Percentiles rank a stretch among this genome's conserved stretches.
These are phyloP conservation scores for Vinca minor DNA, from an alignment of 257 asterid species.

Conservation along the genomic window DNA sequence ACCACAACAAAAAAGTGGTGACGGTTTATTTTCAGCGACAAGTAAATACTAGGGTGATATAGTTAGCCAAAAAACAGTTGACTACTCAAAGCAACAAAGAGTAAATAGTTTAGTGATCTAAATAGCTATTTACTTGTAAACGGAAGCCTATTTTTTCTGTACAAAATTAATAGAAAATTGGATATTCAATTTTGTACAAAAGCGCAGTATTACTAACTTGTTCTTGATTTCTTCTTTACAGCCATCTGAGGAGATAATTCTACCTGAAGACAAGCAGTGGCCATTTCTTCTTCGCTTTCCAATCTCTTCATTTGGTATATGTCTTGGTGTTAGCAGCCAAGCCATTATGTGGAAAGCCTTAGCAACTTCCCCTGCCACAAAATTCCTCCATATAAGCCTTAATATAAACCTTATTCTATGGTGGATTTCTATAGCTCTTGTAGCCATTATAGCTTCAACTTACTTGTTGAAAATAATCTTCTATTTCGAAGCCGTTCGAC, in stretches of 20 bases:
- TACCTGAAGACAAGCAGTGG: conserved; percentile 76
- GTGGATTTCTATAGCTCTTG: conserved; percentile 50
- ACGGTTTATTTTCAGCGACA: no score
- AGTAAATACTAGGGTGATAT: no score
- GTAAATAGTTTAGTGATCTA: no score
- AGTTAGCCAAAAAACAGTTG: no score
- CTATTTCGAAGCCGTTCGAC: conserved; percentile 91
- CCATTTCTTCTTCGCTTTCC: conserved; percentile 87
- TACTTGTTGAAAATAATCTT: conserved; percentile 53
- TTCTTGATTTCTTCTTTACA: conserved; percentile 12
- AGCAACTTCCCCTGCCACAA: conserved; percentile 46
- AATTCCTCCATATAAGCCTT: conserved; percentile 45
- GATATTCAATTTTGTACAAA: no score
- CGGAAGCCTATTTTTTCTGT: no score
- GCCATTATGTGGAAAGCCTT: conserved; percentile 91
- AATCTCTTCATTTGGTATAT: conserved; percentile 64
- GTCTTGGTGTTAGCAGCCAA: conserved; percentile 91
- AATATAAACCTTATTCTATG: conserved; percentile 53
- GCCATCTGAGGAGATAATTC: conserved; percentile 61
- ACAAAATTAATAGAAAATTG: no score
- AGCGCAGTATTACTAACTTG: no score
- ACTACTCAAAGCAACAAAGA: no score
- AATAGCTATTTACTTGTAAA: no score
- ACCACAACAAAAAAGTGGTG: no score
- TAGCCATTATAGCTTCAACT: conserved; percentile 24